phyloP scores from a whole-genome alignment of 169 alveolate species.

The Plasmodium malariae region DNA sequence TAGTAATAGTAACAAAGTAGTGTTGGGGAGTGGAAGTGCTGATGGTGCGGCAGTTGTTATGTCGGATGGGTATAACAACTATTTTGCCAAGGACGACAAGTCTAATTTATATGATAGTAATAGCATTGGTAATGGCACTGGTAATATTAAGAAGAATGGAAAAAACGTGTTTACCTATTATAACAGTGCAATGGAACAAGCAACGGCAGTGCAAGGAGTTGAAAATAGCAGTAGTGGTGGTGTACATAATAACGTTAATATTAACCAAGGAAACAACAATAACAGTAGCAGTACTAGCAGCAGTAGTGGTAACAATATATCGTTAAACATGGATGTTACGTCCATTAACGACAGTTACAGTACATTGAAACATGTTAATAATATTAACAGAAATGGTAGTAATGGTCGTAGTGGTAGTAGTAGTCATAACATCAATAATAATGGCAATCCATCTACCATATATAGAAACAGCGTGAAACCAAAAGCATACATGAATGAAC shows the following conservation, averaged over 20 bases:
- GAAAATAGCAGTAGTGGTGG: too few relatives aligned
- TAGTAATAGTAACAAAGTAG: neutral
- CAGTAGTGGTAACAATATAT: neutral
- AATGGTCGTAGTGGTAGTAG: neutral
- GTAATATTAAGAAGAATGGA: neutral
- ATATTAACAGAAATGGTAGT: neutral
- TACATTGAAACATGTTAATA: neutral
- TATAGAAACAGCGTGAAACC: slow-evolving; percentile 1
- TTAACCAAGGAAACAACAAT: neutral
- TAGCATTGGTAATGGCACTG: neutral
- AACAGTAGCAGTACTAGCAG: neutral
- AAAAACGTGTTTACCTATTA: slow-evolving; percentile 13
- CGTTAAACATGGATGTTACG: neutral
- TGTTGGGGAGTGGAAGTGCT: neutral
- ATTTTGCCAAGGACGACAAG: neutral
- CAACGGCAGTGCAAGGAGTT: too few relatives aligned
- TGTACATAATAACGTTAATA: neutral
- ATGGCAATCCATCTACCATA: neutral
- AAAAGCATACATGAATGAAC: neutral
- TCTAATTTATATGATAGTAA: slow-evolving; percentile 12
- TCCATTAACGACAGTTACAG: neutral
- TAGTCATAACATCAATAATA: neutral
- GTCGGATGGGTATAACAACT: slow-evolving; percentile 17
- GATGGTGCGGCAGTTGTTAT: neutral
- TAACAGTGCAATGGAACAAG: slow-evolving; percentile 5